These are phyloP conservation scores for Jatropha multifida DNA, from an alignment of 441 rosid species.

Conservation along the genomic window DNA sequence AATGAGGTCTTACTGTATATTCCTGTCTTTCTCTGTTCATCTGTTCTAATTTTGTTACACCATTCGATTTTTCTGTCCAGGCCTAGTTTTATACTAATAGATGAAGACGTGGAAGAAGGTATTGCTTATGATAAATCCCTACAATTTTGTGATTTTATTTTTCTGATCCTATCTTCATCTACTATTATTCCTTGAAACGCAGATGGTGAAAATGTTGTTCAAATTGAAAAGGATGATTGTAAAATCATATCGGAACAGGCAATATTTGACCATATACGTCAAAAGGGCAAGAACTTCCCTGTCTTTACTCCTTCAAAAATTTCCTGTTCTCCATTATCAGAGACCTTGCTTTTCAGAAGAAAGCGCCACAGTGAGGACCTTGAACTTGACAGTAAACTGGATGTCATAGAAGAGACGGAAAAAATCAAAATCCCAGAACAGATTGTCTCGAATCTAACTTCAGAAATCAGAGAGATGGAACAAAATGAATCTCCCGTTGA, in stretches of 20 bases:
- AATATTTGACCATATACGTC: constrained; percentile 80
- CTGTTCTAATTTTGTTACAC: background rate
- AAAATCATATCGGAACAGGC: constrained; percentile 53
- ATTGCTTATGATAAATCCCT: constrained; percentile 17
- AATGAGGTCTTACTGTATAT: background rate
- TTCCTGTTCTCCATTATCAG: constrained; percentile 37
- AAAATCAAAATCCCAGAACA: constrained; percentile 30
- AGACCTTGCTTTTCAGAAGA: constrained; percentile 44
- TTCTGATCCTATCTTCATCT: constrained; percentile 7
- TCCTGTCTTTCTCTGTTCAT: background rate
- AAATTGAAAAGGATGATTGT: constrained; percentile 45
- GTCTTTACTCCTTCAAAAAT: constrained; percentile 39
- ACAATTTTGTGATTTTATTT: background rate
- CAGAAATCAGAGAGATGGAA: constrained; percentile 26
- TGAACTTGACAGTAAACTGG: constrained; percentile 31
- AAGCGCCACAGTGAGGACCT: constrained; percentile 41
- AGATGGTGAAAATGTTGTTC: constrained; percentile 43
- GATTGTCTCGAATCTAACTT: constrained; percentile 26
- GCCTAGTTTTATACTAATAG: constrained; percentile 90
- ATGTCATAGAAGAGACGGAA: constrained; percentile 30
- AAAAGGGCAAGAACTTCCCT: constrained; percentile 76
- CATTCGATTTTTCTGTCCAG: constrained; percentile 43
- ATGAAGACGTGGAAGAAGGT: constrained; percentile 82
- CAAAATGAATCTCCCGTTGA: constrained; percentile 10
- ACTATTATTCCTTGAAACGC: constrained; percentile 19